Base-by-base conservation (phyloP, 495 filamentous ascomycete species). In the Talaromyces wortmannii region DNA sequence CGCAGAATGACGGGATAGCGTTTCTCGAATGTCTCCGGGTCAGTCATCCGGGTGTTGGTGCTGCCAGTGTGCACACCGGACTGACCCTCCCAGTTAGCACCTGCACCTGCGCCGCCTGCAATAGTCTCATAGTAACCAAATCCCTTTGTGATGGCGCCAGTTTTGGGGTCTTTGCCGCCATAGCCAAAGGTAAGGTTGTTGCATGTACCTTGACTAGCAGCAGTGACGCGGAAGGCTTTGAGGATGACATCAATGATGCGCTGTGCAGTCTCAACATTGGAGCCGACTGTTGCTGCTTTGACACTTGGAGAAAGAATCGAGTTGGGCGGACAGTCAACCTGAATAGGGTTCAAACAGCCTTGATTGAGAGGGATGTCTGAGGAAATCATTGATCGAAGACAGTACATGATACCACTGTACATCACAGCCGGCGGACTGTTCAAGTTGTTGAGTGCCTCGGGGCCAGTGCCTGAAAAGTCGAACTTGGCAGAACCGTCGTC, bases 71-170 rank as follows among this genome's bases (percentile, higher is more conserved):
- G 94, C 45, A 97, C 90, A 45, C 94, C 94, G 50, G 81, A 86
- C 7, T 91, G 91, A 45, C 94, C 94, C 52, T 89, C 80, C 94
- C 94, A 98, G 36, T 80, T 79, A 1, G 88, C 82, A 0, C 92
- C 92, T 0, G 94, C 94, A 50, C 94, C 94, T 59, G 83, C 88
- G 7, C 94, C 94, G 29, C 94, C 94, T 3, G 92, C 91, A 64
- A 97, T 96, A 1, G 92, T 97, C 72, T 97, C 92, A 72, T 97
- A 97, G 77, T 98, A 98, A 15, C 94, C 94, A 67, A 98, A 98
- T 13, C 91, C 91, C n/a, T 83, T 75, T 15, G 83, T 71, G 59
- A 91, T 91, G 32, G 86, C 84, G 55, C 92, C 94, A 55, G 90
- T 95, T 8, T 87, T 84, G 48, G 92, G 88, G 55, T 78, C 70